phyloP scores from a whole-genome alignment of 495 filamentous ascomycete species.

The Margaritispora aquatica region DNA sequence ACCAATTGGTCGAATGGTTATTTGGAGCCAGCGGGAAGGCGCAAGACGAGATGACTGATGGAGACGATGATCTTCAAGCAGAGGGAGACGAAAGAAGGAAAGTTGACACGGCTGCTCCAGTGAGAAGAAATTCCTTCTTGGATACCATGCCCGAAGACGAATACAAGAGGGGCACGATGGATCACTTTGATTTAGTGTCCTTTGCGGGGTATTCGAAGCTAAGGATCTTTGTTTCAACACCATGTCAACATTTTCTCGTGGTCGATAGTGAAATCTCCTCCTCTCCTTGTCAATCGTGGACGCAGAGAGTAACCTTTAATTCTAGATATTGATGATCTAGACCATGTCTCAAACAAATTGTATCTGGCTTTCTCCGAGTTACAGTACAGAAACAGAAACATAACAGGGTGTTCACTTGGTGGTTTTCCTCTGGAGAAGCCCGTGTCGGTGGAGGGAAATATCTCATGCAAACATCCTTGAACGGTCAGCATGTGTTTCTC shows the following conservation, averaged over 20 bases:
- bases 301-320: no score
- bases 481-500: neutral
- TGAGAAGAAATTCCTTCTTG: neutral
- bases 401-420: no score
- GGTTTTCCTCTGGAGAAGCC: neutral
- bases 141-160: neutral
- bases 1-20: neutral
- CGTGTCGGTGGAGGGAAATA: neutral
- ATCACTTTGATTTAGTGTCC: neutral
- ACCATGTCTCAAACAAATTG: neutral
- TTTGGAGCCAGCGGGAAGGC: conserved; percentile 3
- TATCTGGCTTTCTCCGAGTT: neutral
- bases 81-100: neutral
- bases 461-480: neutral
- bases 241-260: neutral
- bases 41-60: neutral
- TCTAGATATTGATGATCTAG: neutral
- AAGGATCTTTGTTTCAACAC: neutral
- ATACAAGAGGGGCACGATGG: no score
- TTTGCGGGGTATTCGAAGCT: neutral
- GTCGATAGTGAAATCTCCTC: neutral
- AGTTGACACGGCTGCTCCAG: neutral
- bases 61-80: neutral
- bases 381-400: neutral
- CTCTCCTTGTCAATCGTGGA: no score